A percentile compares a stretch with the other conserved stretches of the same genome.
Conservation (phyloP, 2,329 filamentous ascomycete genomes). For the Talaromyces sp. region DNA sequence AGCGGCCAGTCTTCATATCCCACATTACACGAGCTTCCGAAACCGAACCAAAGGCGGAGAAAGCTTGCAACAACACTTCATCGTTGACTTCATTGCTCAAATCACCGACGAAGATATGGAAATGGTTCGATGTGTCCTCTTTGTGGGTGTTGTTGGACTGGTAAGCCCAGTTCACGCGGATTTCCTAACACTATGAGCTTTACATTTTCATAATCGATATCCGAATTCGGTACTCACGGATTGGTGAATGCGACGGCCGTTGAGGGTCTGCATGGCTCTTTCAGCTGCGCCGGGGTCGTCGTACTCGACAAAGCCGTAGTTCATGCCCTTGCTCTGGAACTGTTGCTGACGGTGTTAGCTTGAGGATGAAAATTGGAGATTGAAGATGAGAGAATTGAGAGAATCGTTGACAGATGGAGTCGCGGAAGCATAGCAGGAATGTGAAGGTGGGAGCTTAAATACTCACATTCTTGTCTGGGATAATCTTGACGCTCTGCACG, state of each 20-base stretch:
- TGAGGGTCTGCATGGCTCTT: slow-evolving; percentile 94
- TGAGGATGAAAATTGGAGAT: neutral
- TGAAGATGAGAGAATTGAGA: neutral
- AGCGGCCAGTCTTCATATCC: slow-evolving; percentile 99
- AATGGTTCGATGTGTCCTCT: slow-evolving; percentile 96
- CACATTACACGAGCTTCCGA: slow-evolving; percentile 99
- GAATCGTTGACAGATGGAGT: neutral
- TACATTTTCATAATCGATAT: neutral
- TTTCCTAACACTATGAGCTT: slow-evolving; percentile 63
- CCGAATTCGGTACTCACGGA: slow-evolving; percentile 61
- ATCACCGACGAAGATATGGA: slow-evolving; percentile 98
- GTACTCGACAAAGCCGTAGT: slow-evolving; percentile 98
- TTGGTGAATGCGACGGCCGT: slow-evolving; percentile 92
- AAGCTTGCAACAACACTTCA: slow-evolving; percentile 87
- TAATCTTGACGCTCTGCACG: slow-evolving; percentile 98
- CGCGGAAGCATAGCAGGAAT: neutral
- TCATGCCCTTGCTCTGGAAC: slow-evolving; percentile 85
- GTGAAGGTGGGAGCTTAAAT: neutral
- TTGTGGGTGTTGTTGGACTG: slow-evolving; percentile 93
- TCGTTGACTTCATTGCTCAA: slow-evolving; percentile 98
- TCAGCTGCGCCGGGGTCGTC: slow-evolving; percentile 96
- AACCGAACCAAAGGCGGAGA: slow-evolving; percentile 90
- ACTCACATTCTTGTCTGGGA: slow-evolving; percentile 98
- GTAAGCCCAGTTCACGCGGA: slow-evolving; percentile 98
- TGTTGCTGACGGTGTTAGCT: slow-evolving; percentile 20